Conservation (phyloP, 2,329 filamentous ascomycete genomes). For the Curvularia spicifera region DNA sequence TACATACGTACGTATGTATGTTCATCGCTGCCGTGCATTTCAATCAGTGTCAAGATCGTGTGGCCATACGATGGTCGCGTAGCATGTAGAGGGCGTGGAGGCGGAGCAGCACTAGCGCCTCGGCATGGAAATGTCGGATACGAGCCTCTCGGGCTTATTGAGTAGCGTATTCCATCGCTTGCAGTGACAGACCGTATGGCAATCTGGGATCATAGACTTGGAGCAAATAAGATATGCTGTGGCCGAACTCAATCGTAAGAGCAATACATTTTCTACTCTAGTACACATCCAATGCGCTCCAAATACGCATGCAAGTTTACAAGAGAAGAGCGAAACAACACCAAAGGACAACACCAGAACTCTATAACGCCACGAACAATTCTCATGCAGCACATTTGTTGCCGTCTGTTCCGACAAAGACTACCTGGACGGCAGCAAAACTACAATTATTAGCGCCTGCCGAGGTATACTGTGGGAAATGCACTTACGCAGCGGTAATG, state of each 20-base stretch:
- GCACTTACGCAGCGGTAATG: slow-evolving; percentile 35
- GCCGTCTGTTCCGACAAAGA: slow-evolving; percentile 8
- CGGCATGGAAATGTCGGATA: slow-evolving; percentile 12
- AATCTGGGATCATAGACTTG: background rate
- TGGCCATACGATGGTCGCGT: background rate
- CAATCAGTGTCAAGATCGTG: background rate
- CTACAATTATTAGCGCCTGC: background rate
- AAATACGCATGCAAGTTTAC: background rate
- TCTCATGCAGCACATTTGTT: background rate
- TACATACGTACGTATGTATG: background rate
- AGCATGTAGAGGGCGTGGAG: background rate
- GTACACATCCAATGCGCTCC: background rate
- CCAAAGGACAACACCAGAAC: background rate
- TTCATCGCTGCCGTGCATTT: background rate
- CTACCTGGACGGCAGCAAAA: slow-evolving; percentile 11
- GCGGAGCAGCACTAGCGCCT: slow-evolving; percentile 8
- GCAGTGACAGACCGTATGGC: background rate
- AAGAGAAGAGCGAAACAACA: background rate
- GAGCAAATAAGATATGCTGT: background rate
- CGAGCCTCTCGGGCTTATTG: background rate
- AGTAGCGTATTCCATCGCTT: background rate
- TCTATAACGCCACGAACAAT: background rate
- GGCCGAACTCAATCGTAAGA: too few species aligned
- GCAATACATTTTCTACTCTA: background rate
- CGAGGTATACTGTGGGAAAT: too few species aligned